Evolutionary conservation across 352 stramenopile genomes (phyloP), one percentile per base, ranked within the genome.

Genomic region (Phytophthora megakarya): DNA sequence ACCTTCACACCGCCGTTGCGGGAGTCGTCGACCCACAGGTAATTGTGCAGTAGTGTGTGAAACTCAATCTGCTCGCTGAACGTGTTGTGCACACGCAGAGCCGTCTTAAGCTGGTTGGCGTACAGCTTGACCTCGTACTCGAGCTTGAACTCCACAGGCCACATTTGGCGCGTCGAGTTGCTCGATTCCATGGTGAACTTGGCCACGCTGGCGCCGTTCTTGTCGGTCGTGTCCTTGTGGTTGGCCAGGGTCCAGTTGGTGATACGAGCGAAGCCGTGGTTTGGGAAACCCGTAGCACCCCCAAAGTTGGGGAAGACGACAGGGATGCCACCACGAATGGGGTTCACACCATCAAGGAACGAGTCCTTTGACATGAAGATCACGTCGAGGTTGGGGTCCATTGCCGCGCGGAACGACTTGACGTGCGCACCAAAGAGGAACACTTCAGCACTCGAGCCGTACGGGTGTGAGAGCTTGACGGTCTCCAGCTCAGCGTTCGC

Each of bases 31-130:
- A 98, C 84, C 18, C 72, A 70, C 49, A 97, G 90, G 72, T 98
- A 99, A 25, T 94, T 98, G 77, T 98, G 96, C 37, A 98, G 76
- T 16, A 98, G 74, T 39, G 91, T 85, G 66, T 99, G 93, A 72
- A 98, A 98, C 46, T 85, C 60, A 63, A 98, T 98, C 65, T 85
- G 73, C 12, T 46, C 45, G 5, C 63, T 64, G 46, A 80, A 87
- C 28, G 71, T 95, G 84, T 99, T 99, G 50, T 85, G 76, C 18
- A 98, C 80, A 39, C 74, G 70, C 32, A 98, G 58, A 13, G 69
- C 84, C 16, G 84, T 97, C n/a, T 75, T 70, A 15, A 98, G 75
- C 19, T 71, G 55, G 28, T 81, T 69, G 1, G 53, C 67, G 44
- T 78, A 67, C 49, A 97, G 73, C 32, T 78, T 80, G 11, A 98